phyloP scores from a whole-genome alignment of 1,284 basidiomycete genomes.

The Puccinia novopanici region DNA sequence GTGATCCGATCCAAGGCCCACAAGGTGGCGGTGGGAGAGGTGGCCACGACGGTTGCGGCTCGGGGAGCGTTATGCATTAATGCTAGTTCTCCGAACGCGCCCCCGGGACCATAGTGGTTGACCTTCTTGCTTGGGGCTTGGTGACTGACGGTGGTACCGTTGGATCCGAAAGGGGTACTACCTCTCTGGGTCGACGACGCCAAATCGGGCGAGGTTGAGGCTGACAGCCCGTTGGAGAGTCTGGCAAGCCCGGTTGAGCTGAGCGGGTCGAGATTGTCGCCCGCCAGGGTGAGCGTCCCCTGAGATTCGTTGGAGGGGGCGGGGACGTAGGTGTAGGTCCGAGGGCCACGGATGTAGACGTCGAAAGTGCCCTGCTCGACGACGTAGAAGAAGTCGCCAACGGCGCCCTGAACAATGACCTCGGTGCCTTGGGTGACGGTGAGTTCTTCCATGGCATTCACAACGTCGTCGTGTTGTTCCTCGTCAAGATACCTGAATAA shows the following conservation, averaged over 20 bases:
- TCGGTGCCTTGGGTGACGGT: constrained; percentile 72
- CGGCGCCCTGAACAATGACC: constrained; percentile 93
- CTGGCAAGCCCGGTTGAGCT: constrained; percentile 63
- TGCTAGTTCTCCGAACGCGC: constrained; percentile 92
- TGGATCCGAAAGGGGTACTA: neutral
- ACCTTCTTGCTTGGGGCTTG: constrained; percentile 71
- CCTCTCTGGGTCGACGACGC: neutral
- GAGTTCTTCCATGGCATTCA: constrained; percentile 93
- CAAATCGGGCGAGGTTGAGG: constrained; percentile 31
- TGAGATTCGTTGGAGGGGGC: constrained; percentile 57
- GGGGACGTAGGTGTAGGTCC: constrained; percentile 64
- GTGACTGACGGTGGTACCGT: constrained; percentile 34
- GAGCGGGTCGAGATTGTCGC: constrained; percentile 23
- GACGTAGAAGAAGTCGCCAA: constrained; percentile 96
- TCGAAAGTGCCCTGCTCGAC: constrained; percentile 86
- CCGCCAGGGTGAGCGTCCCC: neutral
- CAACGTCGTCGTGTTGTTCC: constrained; percentile 87
- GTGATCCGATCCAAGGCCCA: constrained; percentile 97
- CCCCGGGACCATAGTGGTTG: constrained; percentile 78
- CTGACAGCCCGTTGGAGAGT: constrained; percentile 29
- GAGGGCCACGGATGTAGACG: constrained; percentile 71
- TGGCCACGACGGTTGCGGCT: constrained; percentile 86
- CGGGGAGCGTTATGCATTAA: constrained; percentile 97
- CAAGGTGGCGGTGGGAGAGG: constrained; percentile 73
- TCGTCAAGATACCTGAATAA: constrained; percentile 95